Conservation (phyloP, 2,329 filamentous ascomycete genomes). For the Hirsutella minnesotensis region DNA sequence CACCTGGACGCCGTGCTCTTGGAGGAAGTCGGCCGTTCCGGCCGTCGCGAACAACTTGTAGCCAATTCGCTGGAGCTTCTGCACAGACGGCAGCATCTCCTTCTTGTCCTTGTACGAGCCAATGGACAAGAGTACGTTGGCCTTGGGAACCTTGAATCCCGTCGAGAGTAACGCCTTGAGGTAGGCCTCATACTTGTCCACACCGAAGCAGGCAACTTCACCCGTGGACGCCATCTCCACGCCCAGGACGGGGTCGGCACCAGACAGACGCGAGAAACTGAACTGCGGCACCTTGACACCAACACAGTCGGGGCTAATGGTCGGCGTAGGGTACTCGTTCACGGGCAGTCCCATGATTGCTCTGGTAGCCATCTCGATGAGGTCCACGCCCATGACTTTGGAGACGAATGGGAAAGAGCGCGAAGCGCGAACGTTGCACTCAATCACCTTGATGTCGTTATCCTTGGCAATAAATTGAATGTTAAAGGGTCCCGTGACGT, state of each 20-base stretch:
- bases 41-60: conserved; percentile 95
- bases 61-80: conserved; percentile 79
- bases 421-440: conserved; percentile 95
- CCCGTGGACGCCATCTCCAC: conserved; percentile 99
- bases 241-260: conserved; percentile 89
- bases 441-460: conserved; percentile 99
- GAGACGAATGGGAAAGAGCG: conserved; percentile 97
- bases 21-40: conserved; percentile 91
- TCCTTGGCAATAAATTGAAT: conserved; percentile 99
- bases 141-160: conserved; percentile 90
- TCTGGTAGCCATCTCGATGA: conserved; percentile 98
- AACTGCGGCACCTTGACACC: conserved; percentile 98
- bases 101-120: conserved; percentile 97
- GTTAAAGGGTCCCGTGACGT: conserved; percentile 94
- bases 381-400: conserved; percentile 94
- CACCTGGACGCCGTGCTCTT: conserved; percentile 82
- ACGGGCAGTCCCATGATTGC: conserved; percentile 84
- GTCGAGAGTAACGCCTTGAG: conserved; percentile 92
- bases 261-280: conserved; percentile 93
- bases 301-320: conserved; percentile 70
- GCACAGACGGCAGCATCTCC: conserved; percentile 88
- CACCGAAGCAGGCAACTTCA: conserved; percentile 92
- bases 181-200: conserved; percentile 95
- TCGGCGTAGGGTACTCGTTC: conserved; percentile 66
- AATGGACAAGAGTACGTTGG: conserved; percentile 90